These are phyloP conservation scores for Colletotrichum sp. DNA, from an alignment of 2,329 filamentous ascomycete species.

Conservation along the genomic window DNA sequence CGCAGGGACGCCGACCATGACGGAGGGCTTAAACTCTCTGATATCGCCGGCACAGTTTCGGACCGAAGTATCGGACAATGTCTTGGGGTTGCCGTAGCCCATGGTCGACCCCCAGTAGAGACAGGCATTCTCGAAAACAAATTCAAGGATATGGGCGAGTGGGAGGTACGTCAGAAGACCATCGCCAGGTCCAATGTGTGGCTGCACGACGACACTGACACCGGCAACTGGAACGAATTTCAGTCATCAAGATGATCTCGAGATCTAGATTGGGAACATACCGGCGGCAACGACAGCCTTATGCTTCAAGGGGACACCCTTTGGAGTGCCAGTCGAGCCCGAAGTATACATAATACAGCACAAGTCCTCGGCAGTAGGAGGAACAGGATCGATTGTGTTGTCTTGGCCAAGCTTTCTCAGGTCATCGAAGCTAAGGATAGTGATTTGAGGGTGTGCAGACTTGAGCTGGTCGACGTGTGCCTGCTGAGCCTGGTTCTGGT, in stretches of 20 bases:
- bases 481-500: constrained; percentile 56
- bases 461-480: constrained; percentile 55
- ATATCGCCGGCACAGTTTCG: constrained; percentile 90
- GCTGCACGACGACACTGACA: constrained; percentile 77
- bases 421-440: constrained; percentile 56
- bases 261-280: constrained; percentile 36
- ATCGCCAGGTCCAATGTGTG: constrained; percentile 79
- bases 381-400: constrained; percentile 70
- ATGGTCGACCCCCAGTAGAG: constrained; percentile 87
- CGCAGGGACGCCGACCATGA: constrained; percentile 85
- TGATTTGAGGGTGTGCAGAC: constrained; percentile 43
- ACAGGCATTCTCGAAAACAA: constrained; percentile 85
- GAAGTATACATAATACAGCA: constrained; percentile 80
- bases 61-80: constrained; percentile 80
- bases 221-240: constrained; percentile 65
- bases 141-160: constrained; percentile 87
- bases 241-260: constrained; percentile 3
- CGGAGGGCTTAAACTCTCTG: constrained; percentile 80
- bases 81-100: constrained; percentile 88
- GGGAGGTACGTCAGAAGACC: constrained; percentile 84
- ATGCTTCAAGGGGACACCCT: constrained; percentile 81
- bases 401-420: constrained; percentile 60
- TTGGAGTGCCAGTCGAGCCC: constrained; percentile 81
- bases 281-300: constrained; percentile 75
- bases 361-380: constrained; percentile 74